These are phyloP conservation scores for Crithidia mellificae DNA, from an alignment of 208 protist species.

Conservation along the genomic window DNA sequence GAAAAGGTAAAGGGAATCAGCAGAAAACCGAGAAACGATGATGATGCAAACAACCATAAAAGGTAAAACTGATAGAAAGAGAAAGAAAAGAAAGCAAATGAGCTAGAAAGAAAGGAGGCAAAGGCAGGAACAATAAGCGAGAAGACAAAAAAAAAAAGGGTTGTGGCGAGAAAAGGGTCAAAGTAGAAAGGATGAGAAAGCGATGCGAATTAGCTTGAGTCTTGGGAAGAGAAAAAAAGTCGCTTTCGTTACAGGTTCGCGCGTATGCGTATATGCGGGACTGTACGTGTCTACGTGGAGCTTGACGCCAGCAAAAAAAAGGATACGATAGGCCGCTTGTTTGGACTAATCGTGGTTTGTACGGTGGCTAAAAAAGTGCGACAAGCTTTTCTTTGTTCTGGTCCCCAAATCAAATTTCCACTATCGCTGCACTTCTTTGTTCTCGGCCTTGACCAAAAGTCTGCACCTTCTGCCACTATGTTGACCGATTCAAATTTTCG, in stretches of 20 bases:
- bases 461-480: no score
- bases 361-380: no score
- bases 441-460: no score
- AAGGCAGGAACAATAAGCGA: background rate
- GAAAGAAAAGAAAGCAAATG: background rate
- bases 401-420: no score
- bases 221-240: background rate
- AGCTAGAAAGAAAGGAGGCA: background rate
- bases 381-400: no score
- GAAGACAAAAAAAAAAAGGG: background rate
- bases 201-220: background rate
- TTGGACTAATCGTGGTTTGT: background rate
- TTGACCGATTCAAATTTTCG: no score
- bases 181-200: background rate
- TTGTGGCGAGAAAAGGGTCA: background rate
- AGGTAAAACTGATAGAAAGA: background rate
- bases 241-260: background rate
- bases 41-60: no score
- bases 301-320: background rate
- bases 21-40: no score
- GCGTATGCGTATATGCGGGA: background rate
- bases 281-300: background rate
- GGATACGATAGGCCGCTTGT: background rate
- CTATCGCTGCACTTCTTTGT: no score
- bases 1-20: no score